Evolutionary conservation across 495 filamentous ascomycete species (phyloP).

Genomic region (Collariella sp.): DNA sequence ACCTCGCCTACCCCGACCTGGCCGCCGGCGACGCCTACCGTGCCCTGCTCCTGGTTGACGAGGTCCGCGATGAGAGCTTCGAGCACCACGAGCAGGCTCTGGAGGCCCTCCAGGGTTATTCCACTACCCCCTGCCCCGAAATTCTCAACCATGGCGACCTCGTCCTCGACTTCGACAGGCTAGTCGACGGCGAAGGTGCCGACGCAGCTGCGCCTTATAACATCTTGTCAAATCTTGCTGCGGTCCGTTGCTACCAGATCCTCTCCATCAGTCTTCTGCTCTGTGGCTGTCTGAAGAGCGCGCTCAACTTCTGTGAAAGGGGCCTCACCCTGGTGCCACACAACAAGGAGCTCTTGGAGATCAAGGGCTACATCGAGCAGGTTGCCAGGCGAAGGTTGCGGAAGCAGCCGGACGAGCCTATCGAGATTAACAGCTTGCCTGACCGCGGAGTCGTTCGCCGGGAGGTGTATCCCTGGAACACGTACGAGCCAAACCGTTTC

Average conservation of each 20-base stretch:
- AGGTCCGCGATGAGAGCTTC: slow-evolving; percentile 57
- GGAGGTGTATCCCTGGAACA: slow-evolving; percentile 92
- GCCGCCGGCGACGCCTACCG: slow-evolving; percentile 86
- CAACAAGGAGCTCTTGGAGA: slow-evolving; percentile 42
- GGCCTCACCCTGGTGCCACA: slow-evolving; percentile 36
- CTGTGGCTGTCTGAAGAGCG: slow-evolving; percentile 64
- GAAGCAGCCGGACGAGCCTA: slow-evolving; percentile 29
- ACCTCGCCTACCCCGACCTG: slow-evolving; percentile 80
- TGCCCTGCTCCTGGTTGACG: slow-evolving; percentile 75
- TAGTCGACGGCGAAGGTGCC: slow-evolving; percentile 25
- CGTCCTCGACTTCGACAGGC: slow-evolving; percentile 28
- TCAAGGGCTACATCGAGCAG: slow-evolving; percentile 39
- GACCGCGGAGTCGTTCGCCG: slow-evolving; percentile 71
- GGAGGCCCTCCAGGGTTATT: slow-evolving; percentile 32
- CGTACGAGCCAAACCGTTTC: slow-evolving; percentile 77
- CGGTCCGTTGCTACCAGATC: slow-evolving; percentile 46
- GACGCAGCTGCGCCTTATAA: slow-evolving; percentile 25
- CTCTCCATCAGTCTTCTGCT: slow-evolving; percentile 52
- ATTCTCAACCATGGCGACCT: slow-evolving; percentile 36
- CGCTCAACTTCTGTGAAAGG: slow-evolving; percentile 54
- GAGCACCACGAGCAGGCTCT: slow-evolving; percentile 55
- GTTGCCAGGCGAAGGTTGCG: slow-evolving; percentile 40
- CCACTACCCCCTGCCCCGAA: slow-evolving; percentile 24
- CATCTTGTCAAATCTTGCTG: slow-evolving; percentile 34
- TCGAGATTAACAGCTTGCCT: slow-evolving; percentile 48